phyloP scores from a whole-genome alignment of 371 early-diverging fungal genomes.

The Choanephora cucurbitarum region DNA sequence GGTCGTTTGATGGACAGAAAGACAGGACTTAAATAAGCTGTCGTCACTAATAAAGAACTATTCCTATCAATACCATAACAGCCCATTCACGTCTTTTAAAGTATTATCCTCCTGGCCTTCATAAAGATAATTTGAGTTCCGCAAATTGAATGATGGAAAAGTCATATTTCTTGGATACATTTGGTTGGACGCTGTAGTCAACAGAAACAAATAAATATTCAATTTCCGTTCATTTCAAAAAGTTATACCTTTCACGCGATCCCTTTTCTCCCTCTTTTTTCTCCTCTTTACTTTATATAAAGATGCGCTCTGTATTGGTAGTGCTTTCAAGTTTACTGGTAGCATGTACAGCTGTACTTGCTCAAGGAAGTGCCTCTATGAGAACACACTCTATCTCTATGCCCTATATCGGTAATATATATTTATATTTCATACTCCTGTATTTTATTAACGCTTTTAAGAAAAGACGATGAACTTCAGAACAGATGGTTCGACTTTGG shows the following conservation, averaged over 20 bases:
- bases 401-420: constrained; percentile 67
- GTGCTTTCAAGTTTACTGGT: constrained; percentile 23
- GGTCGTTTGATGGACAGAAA: constrained; percentile 63
- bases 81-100: too few relatives aligned
- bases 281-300: constrained; percentile 11
- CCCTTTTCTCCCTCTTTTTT: constrained; percentile 3
- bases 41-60: too few relatives aligned
- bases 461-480: constrained; percentile 64
- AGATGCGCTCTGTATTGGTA: constrained; percentile 26
- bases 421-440: constrained; percentile 6
- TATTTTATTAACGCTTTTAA: too few relatives aligned
- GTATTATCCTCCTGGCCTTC: too few relatives aligned
- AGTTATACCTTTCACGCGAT: constrained; percentile 8
- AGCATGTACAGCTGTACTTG: constrained; percentile 25
- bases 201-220: constrained; percentile 14
- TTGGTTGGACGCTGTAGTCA: too few relatives aligned
- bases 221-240: neutral
- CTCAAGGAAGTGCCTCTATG: constrained; percentile 42
- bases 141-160: too few relatives aligned
- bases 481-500: constrained; percentile 77
- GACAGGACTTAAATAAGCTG: constrained; percentile 1
- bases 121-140: too few relatives aligned
- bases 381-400: constrained; percentile 68
- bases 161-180: too few relatives aligned
- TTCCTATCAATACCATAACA: too few relatives aligned